phyloP scores from a whole-genome alignment of 2,329 filamentous ascomycete species.

The Colletotrichum sansevieriae region DNA sequence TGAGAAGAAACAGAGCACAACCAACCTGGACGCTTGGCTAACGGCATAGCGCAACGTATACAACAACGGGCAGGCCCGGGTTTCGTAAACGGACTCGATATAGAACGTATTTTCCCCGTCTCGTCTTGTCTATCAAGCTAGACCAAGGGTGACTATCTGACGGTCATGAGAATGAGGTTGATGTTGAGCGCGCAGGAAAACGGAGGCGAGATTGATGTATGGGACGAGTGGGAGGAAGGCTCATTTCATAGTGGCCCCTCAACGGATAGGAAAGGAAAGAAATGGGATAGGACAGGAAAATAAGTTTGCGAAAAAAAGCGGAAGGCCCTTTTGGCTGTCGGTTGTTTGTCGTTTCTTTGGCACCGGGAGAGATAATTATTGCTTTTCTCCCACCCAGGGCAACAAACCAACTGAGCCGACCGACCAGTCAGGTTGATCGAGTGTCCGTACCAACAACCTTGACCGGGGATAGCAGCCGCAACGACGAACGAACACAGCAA shows the following conservation, averaged over 20 bases:
- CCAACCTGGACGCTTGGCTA: constrained; percentile 32
- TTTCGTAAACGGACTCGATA: not conserved
- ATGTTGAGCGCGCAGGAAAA: constrained; percentile 4
- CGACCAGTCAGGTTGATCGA: constrained; percentile 26
- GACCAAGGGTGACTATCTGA: constrained; percentile 9
- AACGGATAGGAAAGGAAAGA: constrained; percentile 21
- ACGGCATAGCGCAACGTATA: constrained; percentile 12
- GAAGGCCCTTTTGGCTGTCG: constrained; percentile 35
- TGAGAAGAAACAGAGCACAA: not conserved
- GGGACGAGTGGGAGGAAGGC: constrained; percentile 33
- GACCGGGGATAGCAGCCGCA: constrained; percentile 9
- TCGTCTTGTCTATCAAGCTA: constrained; percentile 19
- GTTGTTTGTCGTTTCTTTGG: constrained; percentile 38
- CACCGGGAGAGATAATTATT: constrained; percentile 42
- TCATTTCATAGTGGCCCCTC: constrained; percentile 36
- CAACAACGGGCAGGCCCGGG: not conserved
- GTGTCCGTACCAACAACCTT: constrained; percentile 27
- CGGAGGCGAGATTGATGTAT: constrained; percentile 13
- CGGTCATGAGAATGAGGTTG: constrained; percentile 24
- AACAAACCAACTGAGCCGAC: constrained; percentile 23
- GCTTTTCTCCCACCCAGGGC: constrained; percentile 38
- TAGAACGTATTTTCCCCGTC: not conserved
- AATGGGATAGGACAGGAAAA: constrained; percentile 9
- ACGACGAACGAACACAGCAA: constrained; percentile 12
- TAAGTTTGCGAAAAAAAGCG: constrained; percentile 32